A percentile compares a stretch with the other conserved stretches of the same genome.
Evolutionary conservation across 2,329 filamentous ascomycete species (phyloP).

Genomic region (Fusarium devonianum): DNA sequence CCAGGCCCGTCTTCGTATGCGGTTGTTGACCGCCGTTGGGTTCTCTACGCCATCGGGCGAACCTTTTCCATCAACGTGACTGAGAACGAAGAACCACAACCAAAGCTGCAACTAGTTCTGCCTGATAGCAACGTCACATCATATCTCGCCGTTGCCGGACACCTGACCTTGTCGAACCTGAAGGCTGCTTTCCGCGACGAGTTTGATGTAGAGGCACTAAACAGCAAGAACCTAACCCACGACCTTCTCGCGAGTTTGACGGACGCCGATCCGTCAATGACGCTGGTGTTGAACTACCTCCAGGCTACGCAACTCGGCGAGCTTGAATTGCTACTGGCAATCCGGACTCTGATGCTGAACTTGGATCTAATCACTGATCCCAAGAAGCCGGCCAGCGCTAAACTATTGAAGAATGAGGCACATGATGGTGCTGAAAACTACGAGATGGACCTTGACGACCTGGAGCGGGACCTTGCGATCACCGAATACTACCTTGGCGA

Average conservation of each 20-base stretch:
- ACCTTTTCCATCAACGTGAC: constrained; percentile 61
- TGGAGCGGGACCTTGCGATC: constrained; percentile 70
- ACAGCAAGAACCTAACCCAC: constrained; percentile 59
- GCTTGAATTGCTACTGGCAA: constrained; percentile 70
- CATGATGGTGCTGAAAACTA: constrained; percentile 46
- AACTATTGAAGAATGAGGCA: constrained; percentile 44
- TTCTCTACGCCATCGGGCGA: constrained; percentile 68
- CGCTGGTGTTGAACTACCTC: constrained; percentile 70
- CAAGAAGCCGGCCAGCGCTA: constrained; percentile 43
- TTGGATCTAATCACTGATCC: constrained; percentile 64
- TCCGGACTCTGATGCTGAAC: constrained; percentile 72
- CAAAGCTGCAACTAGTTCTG: constrained; percentile 47
- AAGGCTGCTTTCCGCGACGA: constrained; percentile 63
- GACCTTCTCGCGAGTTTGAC: constrained; percentile 69
- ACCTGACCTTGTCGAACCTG: constrained; percentile 66
- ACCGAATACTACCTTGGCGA: constrained; percentile 72
- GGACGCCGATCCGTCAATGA: constrained; percentile 72
- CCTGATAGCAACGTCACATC: constrained; percentile 63
- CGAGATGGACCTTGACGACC: constrained; percentile 64
- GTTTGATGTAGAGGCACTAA: constrained; percentile 52
- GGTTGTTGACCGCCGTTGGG: constrained; percentile 69
- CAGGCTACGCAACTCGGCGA: constrained; percentile 70
- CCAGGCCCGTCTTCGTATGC: constrained; percentile 55
- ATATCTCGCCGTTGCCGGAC: constrained; percentile 67
- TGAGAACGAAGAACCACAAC: constrained; percentile 50